phyloP scores from a whole-genome alignment of 371 early-diverging fungal species.

The Circinella minor region DNA sequence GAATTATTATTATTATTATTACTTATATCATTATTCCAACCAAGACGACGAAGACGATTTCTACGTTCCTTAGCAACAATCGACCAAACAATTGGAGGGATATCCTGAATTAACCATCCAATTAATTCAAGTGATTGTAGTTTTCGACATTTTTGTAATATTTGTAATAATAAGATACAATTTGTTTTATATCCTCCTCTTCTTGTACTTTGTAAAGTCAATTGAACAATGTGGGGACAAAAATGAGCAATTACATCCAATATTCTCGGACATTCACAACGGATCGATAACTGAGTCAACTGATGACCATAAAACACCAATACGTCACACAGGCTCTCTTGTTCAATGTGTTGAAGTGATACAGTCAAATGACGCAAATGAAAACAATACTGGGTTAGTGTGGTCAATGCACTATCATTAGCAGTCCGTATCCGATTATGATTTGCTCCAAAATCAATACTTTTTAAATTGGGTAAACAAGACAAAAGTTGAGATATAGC shows the following conservation, averaged over 20 bases:
- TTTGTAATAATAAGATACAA: constrained; percentile 8
- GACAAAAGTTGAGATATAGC: constrained; percentile 33
- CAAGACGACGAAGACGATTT: background rate
- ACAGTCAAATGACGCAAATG: constrained; percentile 29
- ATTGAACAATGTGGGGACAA: constrained; percentile 28
- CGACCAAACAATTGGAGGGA: constrained; percentile 35
- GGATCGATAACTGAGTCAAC: constrained; percentile 31
- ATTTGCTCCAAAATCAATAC: constrained; percentile 41
- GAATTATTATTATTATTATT: background rate
- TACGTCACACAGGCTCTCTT: constrained; percentile 29
- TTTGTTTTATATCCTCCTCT: too few relatives aligned
- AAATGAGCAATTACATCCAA: constrained; percentile 33
- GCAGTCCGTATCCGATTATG: constrained; percentile 41
- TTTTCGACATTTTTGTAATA: constrained; percentile 31
- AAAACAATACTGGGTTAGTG: constrained; percentile 29
- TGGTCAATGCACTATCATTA: constrained; percentile 37
- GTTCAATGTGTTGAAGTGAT: constrained; percentile 47
- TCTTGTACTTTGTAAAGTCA: constrained; percentile 18
- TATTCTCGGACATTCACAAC: constrained; percentile 36
- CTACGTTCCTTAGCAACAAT: constrained; percentile 15
- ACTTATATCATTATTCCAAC: background rate
- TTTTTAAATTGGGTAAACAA: constrained; percentile 28
- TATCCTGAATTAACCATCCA: constrained; percentile 44
- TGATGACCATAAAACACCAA: constrained; percentile 33
- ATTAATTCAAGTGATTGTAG: constrained; percentile 38